A percentile compares a stretch with the other conserved stretches of the same genome.
Evolutionary conservation across 768 basidiomycete genomes (phyloP).

Genomic region (Daedaleopsis sinensis): DNA sequence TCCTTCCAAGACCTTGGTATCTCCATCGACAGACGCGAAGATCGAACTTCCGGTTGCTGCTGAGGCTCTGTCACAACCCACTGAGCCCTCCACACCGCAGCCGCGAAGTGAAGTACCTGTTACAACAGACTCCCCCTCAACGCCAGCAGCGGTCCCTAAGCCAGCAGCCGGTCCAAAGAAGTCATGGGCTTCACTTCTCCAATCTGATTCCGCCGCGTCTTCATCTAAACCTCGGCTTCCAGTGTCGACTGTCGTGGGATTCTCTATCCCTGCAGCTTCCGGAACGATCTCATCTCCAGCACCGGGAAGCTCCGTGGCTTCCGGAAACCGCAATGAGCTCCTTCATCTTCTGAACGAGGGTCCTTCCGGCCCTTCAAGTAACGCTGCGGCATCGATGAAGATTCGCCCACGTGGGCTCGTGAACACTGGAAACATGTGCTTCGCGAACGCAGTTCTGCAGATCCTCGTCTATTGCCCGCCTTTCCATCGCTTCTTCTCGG

Average conservation of each 20-base stretch:
- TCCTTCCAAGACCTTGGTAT: constrained; percentile 11
- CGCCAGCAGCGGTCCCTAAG: constrained; percentile 16
- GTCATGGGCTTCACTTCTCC: constrained; percentile 78
- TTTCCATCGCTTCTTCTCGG: constrained; percentile 77
- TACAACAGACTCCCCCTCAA: constrained; percentile 16
- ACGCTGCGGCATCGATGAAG: constrained; percentile 18
- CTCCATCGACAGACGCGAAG: constrained; percentile 3
- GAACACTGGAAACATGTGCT: constrained; percentile 97
- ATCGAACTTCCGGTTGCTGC: neutral
- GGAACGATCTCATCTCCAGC: constrained; percentile 27
- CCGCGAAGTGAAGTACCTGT: constrained; percentile 1
- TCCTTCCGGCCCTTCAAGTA: constrained; percentile 25
- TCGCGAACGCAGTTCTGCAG: constrained; percentile 94
- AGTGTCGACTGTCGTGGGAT: constrained; percentile 70
- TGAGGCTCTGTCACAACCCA: neutral
- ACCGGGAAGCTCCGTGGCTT: constrained; percentile 26
- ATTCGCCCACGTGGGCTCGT: constrained; percentile 81
- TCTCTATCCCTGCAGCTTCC: constrained; percentile 58
- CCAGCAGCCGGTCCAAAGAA: constrained; percentile 48
- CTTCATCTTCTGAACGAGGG: constrained; percentile 54
- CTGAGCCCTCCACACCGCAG: neutral
- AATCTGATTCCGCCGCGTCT: constrained; percentile 43
- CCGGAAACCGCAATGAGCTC: constrained; percentile 49
- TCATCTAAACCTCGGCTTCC: constrained; percentile 54
- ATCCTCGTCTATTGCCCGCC: constrained; percentile 87